phyloP scores from a whole-genome alignment of 352 stramenopile genomes.

The Phytopythium vexans region DNA sequence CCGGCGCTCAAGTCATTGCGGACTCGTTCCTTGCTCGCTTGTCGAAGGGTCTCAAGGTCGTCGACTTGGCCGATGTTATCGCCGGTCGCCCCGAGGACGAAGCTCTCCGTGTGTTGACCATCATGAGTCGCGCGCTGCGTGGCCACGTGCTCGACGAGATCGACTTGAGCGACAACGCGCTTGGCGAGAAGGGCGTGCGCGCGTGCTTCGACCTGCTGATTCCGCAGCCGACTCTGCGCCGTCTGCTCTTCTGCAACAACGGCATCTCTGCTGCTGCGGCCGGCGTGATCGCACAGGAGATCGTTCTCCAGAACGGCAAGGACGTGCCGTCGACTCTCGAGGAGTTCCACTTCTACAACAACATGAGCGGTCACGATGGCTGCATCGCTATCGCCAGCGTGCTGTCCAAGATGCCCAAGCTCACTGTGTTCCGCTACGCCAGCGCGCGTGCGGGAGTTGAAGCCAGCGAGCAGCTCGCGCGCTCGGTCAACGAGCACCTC shows the following conservation, averaged over 20 bases:
- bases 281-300: slow-evolving; percentile 58
- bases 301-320: slow-evolving; percentile 61
- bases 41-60: slow-evolving; percentile 39
- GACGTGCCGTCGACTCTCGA: slow-evolving; percentile 42
- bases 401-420: slow-evolving; percentile 38
- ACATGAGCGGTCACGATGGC: slow-evolving; percentile 80
- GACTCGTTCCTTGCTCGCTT: slow-evolving; percentile 51
- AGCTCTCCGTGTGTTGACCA: slow-evolving; percentile 83
- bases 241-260: slow-evolving; percentile 76
- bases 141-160: slow-evolving; percentile 81
- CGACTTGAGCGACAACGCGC: slow-evolving; percentile 80
- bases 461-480: slow-evolving; percentile 47
- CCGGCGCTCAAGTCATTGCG: slow-evolving; percentile 51
- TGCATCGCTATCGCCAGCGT: slow-evolving; percentile 56
- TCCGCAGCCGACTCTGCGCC: slow-evolving; percentile 53
- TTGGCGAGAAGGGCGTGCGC: slow-evolving; percentile 73
- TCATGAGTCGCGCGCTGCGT: slow-evolving; percentile 73
- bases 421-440: slow-evolving; percentile 61
- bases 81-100: slow-evolving; percentile 87
- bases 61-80: slow-evolving; percentile 92
- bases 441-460: slow-evolving; percentile 58
- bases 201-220: slow-evolving; percentile 76
- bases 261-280: slow-evolving; percentile 68
- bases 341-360: slow-evolving; percentile 86
- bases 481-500: slow-evolving; percentile 44